These are phyloP conservation scores for Pisolithus marmoratus DNA, from an alignment of 768 basidiomycete species.

Conservation along the genomic window DNA sequence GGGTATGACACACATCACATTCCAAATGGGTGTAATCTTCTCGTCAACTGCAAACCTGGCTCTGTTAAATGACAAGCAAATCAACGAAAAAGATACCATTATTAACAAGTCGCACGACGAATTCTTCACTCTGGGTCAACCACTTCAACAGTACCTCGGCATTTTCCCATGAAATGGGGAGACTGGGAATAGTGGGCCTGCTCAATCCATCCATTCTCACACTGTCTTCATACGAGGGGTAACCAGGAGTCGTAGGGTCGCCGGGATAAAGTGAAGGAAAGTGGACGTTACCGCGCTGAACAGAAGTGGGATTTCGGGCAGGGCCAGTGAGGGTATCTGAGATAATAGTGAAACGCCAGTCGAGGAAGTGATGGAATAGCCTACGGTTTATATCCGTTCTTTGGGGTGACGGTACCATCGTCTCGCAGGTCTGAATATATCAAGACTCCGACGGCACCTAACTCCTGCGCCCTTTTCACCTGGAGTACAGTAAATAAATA, in stretches of 20 bases:
- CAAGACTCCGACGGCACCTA: conserved; percentile 53
- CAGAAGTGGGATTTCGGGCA: conserved; percentile 53
- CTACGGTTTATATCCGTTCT: conserved; percentile 50
- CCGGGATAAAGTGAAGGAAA: conserved; percentile 55
- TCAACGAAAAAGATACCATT: conserved; percentile 33
- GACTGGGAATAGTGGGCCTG: conserved; percentile 50
- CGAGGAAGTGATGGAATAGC: conserved; percentile 4
- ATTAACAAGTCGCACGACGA: conserved; percentile 52
- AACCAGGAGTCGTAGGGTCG: conserved; percentile 41
- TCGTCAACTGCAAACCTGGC: conserved; percentile 34
- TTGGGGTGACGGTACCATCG: conserved; percentile 55
- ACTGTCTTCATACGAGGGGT: conserved; percentile 62
- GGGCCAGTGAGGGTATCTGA: conserved; percentile 62
- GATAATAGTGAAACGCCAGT: neutral
- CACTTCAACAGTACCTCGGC: conserved; percentile 51
- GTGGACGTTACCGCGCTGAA: conserved; percentile 66
- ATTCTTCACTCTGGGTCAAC: conserved; percentile 39
- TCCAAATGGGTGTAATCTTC: conserved; percentile 66
- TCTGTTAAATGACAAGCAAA: neutral
- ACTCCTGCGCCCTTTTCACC: conserved; percentile 60
- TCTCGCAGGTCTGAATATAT: conserved; percentile 64
- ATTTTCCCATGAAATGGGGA: conserved; percentile 65
- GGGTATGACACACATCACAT: conserved; percentile 59
- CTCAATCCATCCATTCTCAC: conserved; percentile 45
- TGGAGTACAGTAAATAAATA: conserved; percentile 14